phyloP scores from a whole-genome alignment of 1,284 basidiomycete species.

The Prillingera fragicola region DNA sequence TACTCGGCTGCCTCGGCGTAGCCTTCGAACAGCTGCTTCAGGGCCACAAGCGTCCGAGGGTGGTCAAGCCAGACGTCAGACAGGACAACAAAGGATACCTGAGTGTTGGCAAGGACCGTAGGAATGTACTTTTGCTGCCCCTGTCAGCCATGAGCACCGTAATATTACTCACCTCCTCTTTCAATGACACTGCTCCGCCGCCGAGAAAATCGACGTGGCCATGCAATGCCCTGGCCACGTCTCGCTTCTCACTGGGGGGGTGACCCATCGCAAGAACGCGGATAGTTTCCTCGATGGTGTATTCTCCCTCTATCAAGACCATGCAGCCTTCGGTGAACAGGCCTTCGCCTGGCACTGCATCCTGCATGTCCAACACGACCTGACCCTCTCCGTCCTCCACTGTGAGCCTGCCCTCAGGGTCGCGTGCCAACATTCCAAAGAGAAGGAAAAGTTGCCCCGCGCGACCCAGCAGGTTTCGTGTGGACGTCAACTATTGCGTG shows the following conservation, averaged over 20 bases:
- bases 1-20: slow-evolving; percentile 78
- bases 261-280: slow-evolving; percentile 92
- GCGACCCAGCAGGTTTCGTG: slow-evolving; percentile 89
- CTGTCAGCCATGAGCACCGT: background rate
- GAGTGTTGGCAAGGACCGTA: slow-evolving; percentile 47
- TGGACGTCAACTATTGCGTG: slow-evolving; percentile 78
- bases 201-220: slow-evolving; percentile 95
- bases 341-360: slow-evolving; percentile 90
- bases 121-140: slow-evolving; percentile 44
- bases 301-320: slow-evolving; percentile 92
- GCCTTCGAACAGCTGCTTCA: slow-evolving; percentile 81
- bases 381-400: slow-evolving; percentile 90
- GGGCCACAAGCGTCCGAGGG: slow-evolving; percentile 68
- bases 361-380: slow-evolving; percentile 82
- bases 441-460: slow-evolving; percentile 85
- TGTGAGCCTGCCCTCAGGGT: slow-evolving; percentile 82
- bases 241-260: slow-evolving; percentile 86
- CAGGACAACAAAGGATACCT: slow-evolving; percentile 86
- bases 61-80: slow-evolving; percentile 80
- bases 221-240: slow-evolving; percentile 70
- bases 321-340: slow-evolving; percentile 95
- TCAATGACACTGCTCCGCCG: slow-evolving; percentile 77
- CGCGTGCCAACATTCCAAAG: slow-evolving; percentile 85
- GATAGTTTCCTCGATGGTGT: slow-evolving; percentile 83
- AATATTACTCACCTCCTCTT: slow-evolving; percentile 71